These are phyloP conservation scores for Arthrobotrys iridis DNA, from an alignment of 2,329 filamentous ascomycete genomes.

Conservation along the genomic window DNA sequence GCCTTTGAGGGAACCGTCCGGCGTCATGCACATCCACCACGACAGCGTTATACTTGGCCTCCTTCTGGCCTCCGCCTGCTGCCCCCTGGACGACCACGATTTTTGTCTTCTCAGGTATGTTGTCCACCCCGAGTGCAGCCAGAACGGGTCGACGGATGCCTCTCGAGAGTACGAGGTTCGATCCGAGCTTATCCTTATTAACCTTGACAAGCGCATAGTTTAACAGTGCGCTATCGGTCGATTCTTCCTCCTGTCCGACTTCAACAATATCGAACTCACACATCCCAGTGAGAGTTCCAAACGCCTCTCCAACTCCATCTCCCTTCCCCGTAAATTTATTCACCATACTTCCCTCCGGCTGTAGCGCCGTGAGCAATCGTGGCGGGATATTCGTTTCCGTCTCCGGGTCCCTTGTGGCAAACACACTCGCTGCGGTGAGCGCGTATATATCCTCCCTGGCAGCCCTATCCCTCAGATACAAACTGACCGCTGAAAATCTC, in stretches of 20 bases:
- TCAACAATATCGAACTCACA: constrained; percentile 34
- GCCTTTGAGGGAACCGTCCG: constrained; percentile 29
- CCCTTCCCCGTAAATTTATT: constrained; percentile 20
- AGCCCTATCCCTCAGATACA: constrained; percentile 35
- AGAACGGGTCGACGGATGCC: constrained; percentile 13
- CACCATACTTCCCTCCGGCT: constrained; percentile 43
- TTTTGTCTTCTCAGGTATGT: constrained; percentile 24
- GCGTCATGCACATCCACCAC: constrained; percentile 38
- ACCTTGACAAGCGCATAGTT: constrained; percentile 48
- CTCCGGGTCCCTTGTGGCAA: constrained; percentile 38
- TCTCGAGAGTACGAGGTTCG: constrained; percentile 19
- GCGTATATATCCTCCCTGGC: constrained; percentile 19
- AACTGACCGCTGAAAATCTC: constrained; percentile 28
- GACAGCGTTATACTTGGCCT: constrained; percentile 34
- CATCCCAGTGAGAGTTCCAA: constrained; percentile 41
- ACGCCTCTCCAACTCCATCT: constrained; percentile 9
- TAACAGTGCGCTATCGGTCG: constrained; percentile 12
- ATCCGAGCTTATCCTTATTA: constrained; percentile 27
- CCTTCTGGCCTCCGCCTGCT: constrained; percentile 16
- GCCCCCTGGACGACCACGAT: constrained; percentile 17
- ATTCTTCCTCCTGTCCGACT: neutral
- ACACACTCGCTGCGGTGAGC: constrained; percentile 37
- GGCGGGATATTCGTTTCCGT: constrained; percentile 40
- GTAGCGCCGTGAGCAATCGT: constrained; percentile 17
- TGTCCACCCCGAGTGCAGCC: neutral